Base-by-base conservation (phyloP, 768 basidiomycete genomes). In the Gymnopilus dilepis region DNA sequence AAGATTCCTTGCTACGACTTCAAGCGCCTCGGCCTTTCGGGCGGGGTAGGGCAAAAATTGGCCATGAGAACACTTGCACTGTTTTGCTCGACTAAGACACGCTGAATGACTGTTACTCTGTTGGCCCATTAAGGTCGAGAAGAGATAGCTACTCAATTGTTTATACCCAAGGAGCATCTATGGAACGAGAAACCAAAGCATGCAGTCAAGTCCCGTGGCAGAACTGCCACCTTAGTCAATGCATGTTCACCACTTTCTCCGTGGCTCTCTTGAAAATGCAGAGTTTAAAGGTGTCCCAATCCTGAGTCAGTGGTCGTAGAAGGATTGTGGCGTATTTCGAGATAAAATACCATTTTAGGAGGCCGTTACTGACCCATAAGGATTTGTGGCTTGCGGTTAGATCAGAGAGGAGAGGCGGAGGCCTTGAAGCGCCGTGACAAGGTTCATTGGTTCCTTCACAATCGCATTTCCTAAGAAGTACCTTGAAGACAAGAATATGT, bases 91-190 rank as follows among this genome's bases (percentile, higher is more conserved):
- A 13, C 22, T 4, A 31, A 31, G 30, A n/a, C 30, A 50, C 30
- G 47, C 5, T 28, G 47, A 28, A 31, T 28, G n/a, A 48, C 12
- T 17, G 13, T 5, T 50, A 12, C 19, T n/a, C 47, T 30, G 47
- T 31, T 31, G 28, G 28, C n/a, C 24, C 47, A 50, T 50, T 50
- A n/a, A 31, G 47, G 19, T 50, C 2, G n/a, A 48, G 19, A 28
- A 21, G 28, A 5, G 15, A 9, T 9, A 48, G 17, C 26, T 17
- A 50, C n/a, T 30, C 24, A 28, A 19, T 50, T n/a, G n/a, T n/a
- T n/a, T 50, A 50, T 50, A 28, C 47, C 47, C 47, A 50, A 50
- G 47, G 47, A 31, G 47, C 11, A 30, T 50, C 31, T 26, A 50
- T 8, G 11, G 11, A 26, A 50, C 28, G 47, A 50, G 28, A n/a